A percentile compares a stretch with the other conserved stretches of the same genome.
These are phyloP conservation scores for Gynandropsis gynandra DNA, from an alignment of 345 rosid genomes.

Conservation along the genomic window DNA sequence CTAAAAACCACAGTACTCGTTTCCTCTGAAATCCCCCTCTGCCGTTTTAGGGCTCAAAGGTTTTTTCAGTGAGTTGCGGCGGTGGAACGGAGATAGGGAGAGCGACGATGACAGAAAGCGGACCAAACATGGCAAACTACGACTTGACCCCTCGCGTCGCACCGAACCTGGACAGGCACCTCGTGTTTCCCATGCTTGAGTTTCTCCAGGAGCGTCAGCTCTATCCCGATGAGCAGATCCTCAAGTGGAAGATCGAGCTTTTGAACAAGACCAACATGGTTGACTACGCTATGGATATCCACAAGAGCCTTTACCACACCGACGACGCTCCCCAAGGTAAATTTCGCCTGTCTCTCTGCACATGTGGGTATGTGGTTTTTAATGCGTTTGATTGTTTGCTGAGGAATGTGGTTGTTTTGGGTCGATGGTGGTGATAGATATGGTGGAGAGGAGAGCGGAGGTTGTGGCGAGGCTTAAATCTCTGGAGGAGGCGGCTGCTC, in stretches of 20 bases:
- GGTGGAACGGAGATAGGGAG: constrained; percentile 17
- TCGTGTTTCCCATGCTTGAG: constrained; percentile 86
- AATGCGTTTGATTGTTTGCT: constrained; percentile 1
- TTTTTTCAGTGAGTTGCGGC: constrained; percentile 9
- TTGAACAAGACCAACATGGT: constrained; percentile 95
- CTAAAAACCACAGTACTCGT: neutral
- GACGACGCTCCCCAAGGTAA: constrained; percentile 75
- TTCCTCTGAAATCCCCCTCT: constrained; percentile 16
- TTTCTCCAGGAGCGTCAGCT: constrained; percentile 81
- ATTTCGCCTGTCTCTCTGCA: neutral
- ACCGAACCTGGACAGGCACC: constrained; percentile 73
- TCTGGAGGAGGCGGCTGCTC: constrained; percentile 87
- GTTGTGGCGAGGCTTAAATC: constrained; percentile 82
- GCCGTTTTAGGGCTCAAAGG: constrained; percentile 22
- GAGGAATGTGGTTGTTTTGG: constrained; percentile 2
- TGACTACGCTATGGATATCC: constrained; percentile 98
- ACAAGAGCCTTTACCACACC: constrained; percentile 87
- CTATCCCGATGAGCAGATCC: constrained; percentile 87
- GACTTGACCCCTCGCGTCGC: constrained; percentile 68
- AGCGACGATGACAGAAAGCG: constrained; percentile 17
- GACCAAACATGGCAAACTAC: constrained; percentile 32
- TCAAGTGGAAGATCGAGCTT: constrained; percentile 77
- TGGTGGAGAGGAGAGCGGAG: constrained; percentile 85
- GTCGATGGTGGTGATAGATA: constrained; percentile 33
- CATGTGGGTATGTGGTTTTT: constrained; percentile 2